Evolutionary conservation across 1,284 basidiomycete genomes (phyloP).

Genomic region (Microbotryum saponariae): DNA sequence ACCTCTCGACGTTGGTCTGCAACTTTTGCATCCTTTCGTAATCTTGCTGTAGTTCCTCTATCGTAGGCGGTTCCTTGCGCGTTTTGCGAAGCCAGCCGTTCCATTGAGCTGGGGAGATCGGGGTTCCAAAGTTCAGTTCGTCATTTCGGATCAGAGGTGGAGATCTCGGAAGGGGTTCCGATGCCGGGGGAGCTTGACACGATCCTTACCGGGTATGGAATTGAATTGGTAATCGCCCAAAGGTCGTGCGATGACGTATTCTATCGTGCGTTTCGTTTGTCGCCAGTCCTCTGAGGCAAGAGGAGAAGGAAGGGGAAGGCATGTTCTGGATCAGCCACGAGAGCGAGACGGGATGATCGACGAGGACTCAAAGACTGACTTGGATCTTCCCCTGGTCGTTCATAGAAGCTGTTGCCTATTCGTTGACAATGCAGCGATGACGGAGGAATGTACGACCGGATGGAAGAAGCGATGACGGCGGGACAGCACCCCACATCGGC

Average conservation of each 20-base stretch:
- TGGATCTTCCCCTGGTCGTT: slow-evolving; percentile 9
- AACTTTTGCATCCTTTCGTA: slow-evolving; percentile 9
- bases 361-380: not conserved
- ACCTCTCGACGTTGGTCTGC: slow-evolving; percentile 14
- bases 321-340: not conserved
- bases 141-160: not conserved
- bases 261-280: slow-evolving; percentile 23
- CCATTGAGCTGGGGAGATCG: slow-evolving; percentile 17
- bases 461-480: too few relatives aligned
- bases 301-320: not conserved
- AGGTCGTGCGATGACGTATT: slow-evolving; percentile 15
- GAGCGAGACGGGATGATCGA: too few relatives aligned
- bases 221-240: slow-evolving; percentile 24
- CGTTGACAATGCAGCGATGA: not conserved
- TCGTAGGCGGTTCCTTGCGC: slow-evolving; percentile 11
- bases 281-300: slow-evolving; percentile 22
- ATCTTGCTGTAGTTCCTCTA: slow-evolving; percentile 18
- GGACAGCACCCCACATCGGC: not conserved
- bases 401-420: slow-evolving; percentile 28
- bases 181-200: not conserved
- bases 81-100: slow-evolving; percentile 25
- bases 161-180: not conserved
- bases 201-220: slow-evolving; percentile 16
- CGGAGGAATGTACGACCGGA: too few relatives aligned
- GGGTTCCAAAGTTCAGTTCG: not conserved